phyloP scores from a whole-genome alignment of 345 rosid genomes.

The Salix udensis region DNA sequence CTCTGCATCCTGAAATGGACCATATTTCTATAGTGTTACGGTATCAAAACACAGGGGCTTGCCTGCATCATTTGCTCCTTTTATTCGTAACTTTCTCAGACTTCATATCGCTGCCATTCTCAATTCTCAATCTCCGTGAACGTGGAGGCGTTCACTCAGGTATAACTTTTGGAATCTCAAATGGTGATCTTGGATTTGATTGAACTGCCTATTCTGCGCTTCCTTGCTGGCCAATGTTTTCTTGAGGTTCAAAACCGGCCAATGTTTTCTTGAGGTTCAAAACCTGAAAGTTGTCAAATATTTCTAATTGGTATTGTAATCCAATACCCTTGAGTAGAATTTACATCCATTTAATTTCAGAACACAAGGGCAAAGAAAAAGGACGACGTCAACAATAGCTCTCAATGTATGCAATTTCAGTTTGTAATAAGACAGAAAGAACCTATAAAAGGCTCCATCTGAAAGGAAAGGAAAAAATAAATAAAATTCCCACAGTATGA shows the following conservation, averaged over 20 bases:
- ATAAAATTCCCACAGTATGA: neutral
- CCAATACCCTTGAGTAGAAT: neutral
- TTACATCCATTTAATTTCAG: neutral
- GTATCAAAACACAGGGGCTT: conserved; percentile 21
- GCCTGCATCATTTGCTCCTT: conserved; percentile 19
- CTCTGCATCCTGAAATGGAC: conserved; percentile 35
- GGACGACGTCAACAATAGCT: neutral
- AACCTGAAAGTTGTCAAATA: conserved; percentile 41
- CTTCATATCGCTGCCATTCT: conserved; percentile 48
- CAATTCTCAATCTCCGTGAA: conserved; percentile 57
- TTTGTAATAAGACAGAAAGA: neutral
- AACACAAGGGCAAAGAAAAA: neutral
- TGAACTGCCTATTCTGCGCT: conserved; percentile 26
- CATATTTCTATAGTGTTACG: conserved; percentile 23
- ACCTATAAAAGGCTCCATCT: neutral
- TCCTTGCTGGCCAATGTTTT: conserved; percentile 68
- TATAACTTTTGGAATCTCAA: conserved; percentile 29
- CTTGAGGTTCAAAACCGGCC: conserved; percentile 78
- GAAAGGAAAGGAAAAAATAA: neutral
- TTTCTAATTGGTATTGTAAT: neutral
- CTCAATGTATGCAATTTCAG: neutral
- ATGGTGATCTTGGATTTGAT: conserved; percentile 40
- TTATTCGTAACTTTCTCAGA: conserved; percentile 29
- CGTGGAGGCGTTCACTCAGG: conserved; percentile 70
- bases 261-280: conserved; percentile 79